A percentile compares a stretch with the other conserved stretches of the same genome.
phyloP scores from a whole-genome alignment of 2,329 filamentous ascomycete species.

The Epichloe sibirici region DNA sequence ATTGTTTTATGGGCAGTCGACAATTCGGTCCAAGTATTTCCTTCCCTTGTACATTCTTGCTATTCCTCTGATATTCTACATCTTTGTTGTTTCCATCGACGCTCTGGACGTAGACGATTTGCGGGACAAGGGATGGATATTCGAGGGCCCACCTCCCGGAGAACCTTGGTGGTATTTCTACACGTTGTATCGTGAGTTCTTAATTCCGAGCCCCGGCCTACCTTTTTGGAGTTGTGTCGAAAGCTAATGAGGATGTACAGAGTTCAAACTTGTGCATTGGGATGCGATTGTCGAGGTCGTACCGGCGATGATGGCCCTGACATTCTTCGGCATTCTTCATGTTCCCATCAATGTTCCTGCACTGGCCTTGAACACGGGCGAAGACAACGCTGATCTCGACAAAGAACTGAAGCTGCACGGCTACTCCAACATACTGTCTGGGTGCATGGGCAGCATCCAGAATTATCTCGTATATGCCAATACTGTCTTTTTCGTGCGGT shows the following conservation, averaged over 20 bases:
- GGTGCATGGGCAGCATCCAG: constrained; percentile 75
- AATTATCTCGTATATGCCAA: constrained; percentile 98
- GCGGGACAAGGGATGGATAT: constrained; percentile 75
- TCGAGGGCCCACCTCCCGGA: constrained; percentile 68
- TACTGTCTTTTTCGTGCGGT: constrained; percentile 90
- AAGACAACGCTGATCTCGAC: constrained; percentile 86
- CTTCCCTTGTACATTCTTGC: constrained; percentile 75
- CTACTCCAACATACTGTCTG: constrained; percentile 83
- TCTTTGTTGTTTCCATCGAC: constrained; percentile 59
- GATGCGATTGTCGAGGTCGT: constrained; percentile 70
- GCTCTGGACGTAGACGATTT: constrained; percentile 54
- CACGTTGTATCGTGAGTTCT: constrained; percentile 68
- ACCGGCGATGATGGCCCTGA: constrained; percentile 91
- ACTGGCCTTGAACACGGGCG: constrained; percentile 75
- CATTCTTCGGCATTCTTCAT: constrained; percentile 93
- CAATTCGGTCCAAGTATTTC: constrained; percentile 70
- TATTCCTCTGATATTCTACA: constrained; percentile 67
- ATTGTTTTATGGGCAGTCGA: constrained; percentile 65
- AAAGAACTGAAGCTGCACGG: constrained; percentile 87
- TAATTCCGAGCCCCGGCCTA: not conserved
- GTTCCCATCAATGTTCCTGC: constrained; percentile 97
- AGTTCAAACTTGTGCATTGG: constrained; percentile 74
- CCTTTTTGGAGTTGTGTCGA: not conserved
- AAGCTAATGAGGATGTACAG: constrained; percentile 27
- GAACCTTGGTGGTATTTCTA: constrained; percentile 98